A percentile compares a stretch with the other conserved stretches of the same genome.
Evolutionary conservation across 192 early-diverging fungal species (phyloP).

Genomic region (Linnemannia elongata): DNA sequence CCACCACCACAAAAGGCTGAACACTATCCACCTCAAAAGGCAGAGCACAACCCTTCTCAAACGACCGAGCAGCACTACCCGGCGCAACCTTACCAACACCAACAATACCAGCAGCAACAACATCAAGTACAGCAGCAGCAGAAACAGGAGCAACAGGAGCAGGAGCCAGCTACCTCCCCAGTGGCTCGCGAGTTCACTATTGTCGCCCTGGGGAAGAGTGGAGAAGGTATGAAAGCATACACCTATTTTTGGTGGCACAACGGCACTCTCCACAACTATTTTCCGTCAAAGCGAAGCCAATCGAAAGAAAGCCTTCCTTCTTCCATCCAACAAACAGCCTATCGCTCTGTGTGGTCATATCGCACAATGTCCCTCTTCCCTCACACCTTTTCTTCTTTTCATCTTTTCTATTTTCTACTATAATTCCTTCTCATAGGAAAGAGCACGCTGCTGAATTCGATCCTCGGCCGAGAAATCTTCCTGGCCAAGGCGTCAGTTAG

Average conservation of each 20-base stretch:
- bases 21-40: neutral
- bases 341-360: neutral
- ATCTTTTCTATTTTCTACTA: neutral
- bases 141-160: constrained; percentile 22
- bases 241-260: neutral
- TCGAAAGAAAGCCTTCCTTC: neutral
- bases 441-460: constrained; percentile 61
- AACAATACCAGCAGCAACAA: constrained; percentile 15
- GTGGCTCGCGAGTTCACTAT: constrained; percentile 42
- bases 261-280: neutral
- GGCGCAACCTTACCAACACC: neutral
- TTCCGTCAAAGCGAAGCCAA: neutral
- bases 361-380: neutral
- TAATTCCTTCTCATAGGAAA: constrained; percentile 38
- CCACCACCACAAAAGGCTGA: constrained; percentile 8
- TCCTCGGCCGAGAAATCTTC: constrained; percentile 59
- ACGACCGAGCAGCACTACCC: neutral
- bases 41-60: neutral
- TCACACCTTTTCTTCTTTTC: neutral
- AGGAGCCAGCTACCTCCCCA: neutral
- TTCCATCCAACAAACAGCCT: neutral
- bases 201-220: constrained; percentile 53
- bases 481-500: constrained; percentile 56
- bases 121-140: constrained; percentile 22
- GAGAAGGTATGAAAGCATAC: constrained; percentile 30